These are phyloP conservation scores for Candida ficus DNA, from an alignment of 805 yeast species.

Conservation along the genomic window DNA sequence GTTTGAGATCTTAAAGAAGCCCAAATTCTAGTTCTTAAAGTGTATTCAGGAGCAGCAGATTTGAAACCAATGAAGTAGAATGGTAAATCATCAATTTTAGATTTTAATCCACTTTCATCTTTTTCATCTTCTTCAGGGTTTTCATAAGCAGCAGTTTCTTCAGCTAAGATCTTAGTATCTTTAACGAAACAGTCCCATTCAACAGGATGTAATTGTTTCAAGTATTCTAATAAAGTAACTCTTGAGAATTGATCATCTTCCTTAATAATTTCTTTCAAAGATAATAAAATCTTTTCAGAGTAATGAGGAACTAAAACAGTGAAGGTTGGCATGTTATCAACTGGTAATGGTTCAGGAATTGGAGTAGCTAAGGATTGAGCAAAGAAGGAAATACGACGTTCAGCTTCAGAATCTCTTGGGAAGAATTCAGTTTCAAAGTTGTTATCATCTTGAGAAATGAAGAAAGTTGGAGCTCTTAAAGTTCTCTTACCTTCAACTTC, in stretches of 20 bases:
- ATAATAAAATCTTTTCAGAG: slow-evolving; percentile 86
- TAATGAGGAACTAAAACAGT: slow-evolving; percentile 96
- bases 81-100: slow-evolving; percentile 86
- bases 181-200: slow-evolving; percentile 98
- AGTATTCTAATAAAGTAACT: slow-evolving; percentile 87
- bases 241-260: slow-evolving; percentile 97
- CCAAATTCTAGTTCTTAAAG: slow-evolving; percentile 96
- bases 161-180: slow-evolving; percentile 93
- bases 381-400: slow-evolving; percentile 98
- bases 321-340: slow-evolving; percentile 99
- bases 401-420: slow-evolving; percentile 97
- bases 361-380: slow-evolving; percentile 99
- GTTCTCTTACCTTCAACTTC: slow-evolving; percentile 98
- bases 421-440: slow-evolving; percentile 93
- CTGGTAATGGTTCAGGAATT: slow-evolving; percentile 97
- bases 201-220: slow-evolving; percentile 91
- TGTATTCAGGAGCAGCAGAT: slow-evolving; percentile 95
- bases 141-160: slow-evolving; percentile 80
- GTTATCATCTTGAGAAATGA: slow-evolving; percentile 93
- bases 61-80: slow-evolving; percentile 96
- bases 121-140: slow-evolving; percentile 40
- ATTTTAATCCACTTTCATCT: slow-evolving; percentile 66
- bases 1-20: slow-evolving; percentile 97
- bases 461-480: slow-evolving; percentile 97
- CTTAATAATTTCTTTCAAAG: slow-evolving; percentile 93